These are phyloP conservation scores for Daldinia loculata DNA, from an alignment of 495 filamentous ascomycete genomes.

Conservation along the genomic window DNA sequence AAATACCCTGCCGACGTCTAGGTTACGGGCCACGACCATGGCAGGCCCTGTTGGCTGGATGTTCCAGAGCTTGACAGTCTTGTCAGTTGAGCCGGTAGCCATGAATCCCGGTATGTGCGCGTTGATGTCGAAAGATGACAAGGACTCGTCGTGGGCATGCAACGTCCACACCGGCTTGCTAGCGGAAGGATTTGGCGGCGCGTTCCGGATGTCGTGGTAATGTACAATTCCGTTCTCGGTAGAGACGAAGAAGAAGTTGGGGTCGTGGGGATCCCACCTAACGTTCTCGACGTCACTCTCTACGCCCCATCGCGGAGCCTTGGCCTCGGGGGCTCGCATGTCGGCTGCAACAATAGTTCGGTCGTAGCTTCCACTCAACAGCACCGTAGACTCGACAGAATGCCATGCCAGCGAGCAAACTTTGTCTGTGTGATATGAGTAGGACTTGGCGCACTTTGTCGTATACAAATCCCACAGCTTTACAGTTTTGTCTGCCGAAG, in stretches of 20 bases:
- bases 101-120: slow-evolving; percentile 87
- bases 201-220: slow-evolving; percentile 80
- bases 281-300: slow-evolving; percentile 94
- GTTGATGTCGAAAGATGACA: slow-evolving; percentile 97
- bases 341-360: slow-evolving; percentile 89
- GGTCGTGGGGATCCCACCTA: slow-evolving; percentile 90
- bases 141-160: slow-evolving; percentile 91
- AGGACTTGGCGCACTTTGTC: slow-evolving; percentile 90
- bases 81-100: slow-evolving; percentile 90
- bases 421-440: slow-evolving; percentile 91
- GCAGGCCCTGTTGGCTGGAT: slow-evolving; percentile 77
- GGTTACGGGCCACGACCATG: slow-evolving; percentile 89
- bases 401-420: slow-evolving; percentile 97
- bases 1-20: slow-evolving; percentile 95
- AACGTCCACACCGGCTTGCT: slow-evolving; percentile 91
- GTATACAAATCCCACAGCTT: slow-evolving; percentile 98
- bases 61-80: slow-evolving; percentile 97
- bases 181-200: slow-evolving; percentile 69
- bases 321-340: slow-evolving; percentile 87
- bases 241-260: slow-evolving; percentile 91
- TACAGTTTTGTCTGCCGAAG: slow-evolving; percentile 93
- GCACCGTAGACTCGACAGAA: slow-evolving; percentile 80
- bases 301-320: slow-evolving; percentile 82
- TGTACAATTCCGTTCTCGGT: slow-evolving; percentile 92
- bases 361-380: slow-evolving; percentile 94